Evolutionary conservation across 2,329 filamentous ascomycete genomes (phyloP), one percentile per base, ranked within the genome.

Genomic region (Aspergillus novofumigatus): DNA sequence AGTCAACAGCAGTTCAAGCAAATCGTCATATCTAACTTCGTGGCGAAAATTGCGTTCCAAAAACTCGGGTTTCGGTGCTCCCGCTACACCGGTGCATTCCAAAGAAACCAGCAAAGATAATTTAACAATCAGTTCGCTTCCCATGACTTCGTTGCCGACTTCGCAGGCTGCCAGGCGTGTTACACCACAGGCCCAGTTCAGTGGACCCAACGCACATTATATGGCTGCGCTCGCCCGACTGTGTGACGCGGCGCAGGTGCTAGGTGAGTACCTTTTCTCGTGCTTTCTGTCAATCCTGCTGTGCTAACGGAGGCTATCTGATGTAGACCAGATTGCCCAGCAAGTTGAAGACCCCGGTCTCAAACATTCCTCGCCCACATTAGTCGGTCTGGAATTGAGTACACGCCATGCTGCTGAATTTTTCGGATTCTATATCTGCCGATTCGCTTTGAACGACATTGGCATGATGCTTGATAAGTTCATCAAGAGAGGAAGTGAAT

Each of bases 341-440:
- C 93, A 97, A 79, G 92, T 97, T 49, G 93, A 97, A 71, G 93
- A 97, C 70, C 93, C 93, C 5, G 93, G 93, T 9, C 83, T 97
- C 54, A 90, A 90, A 65, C 91, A 94, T 75, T 92, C 91, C 20
- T 93, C 92, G 65, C 92, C 91, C 68, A 97, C 94, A 8, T 92
- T 97, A 70, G 92, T 99, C 53, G 94, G 94, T 9, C 84, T 99
- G 35, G 94, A 99, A 76, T 83, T 99, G 44, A 94, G 91, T 71
- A 92, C 92, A 38, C 86, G 93, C 44, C 93, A 97, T 73, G 94
- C 93, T 7, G 91, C 93, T 35, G 94, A 99, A 75, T 99, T 99
- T 75, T 99, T 99, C 72, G 92, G 89, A 17, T 97, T 99, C 75
- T 97, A 94, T 72, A 83, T 99, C 28, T 97, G 93, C 75, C 88